A percentile compares a stretch with the other conserved stretches of the same genome.
These are phyloP conservation scores for Colletotrichum musicola DNA, from an alignment of 2,329 filamentous ascomycete genomes.

Conservation along the genomic window DNA sequence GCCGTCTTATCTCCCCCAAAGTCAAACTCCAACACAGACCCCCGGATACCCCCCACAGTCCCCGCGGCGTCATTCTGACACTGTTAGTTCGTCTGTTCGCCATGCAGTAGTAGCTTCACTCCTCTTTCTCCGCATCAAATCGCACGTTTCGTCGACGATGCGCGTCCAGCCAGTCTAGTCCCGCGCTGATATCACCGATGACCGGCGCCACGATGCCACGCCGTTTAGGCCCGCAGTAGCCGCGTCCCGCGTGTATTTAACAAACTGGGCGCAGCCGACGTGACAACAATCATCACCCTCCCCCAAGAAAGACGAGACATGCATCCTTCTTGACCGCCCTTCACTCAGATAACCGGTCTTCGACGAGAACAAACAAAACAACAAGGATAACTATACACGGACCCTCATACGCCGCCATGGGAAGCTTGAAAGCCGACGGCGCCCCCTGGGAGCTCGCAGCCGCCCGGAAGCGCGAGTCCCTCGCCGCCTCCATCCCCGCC, in stretches of 20 bases:
- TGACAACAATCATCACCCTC: no score
- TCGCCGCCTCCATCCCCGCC: constrained; percentile 63
- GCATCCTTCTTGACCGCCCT: not conserved
- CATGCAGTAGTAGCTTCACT: not conserved
- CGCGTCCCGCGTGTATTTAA: constrained; percentile 30
- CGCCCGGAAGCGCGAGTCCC: constrained; percentile 57
- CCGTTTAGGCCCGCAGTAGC: constrained; percentile 11
- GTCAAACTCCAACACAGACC: not conserved
- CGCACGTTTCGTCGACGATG: not conserved
- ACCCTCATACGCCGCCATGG: no score
- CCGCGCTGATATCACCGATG: constrained; percentile 8
- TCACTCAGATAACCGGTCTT: not conserved
- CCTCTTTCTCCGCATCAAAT: not conserved
- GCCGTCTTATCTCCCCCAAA: constrained; percentile 29
- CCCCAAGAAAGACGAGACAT: not conserved
- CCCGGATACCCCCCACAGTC: constrained; percentile 15
- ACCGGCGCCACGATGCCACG: constrained; percentile 15
- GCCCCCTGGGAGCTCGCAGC: constrained; percentile 56
- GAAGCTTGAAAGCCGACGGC: constrained; percentile 27
- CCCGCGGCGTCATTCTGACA: constrained; percentile 29
- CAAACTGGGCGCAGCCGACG: not conserved
- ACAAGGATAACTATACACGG: not conserved
- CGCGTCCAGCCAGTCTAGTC: not conserved
- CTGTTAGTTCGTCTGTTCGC: constrained; percentile 18
- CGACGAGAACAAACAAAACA: no score